Evolutionary conservation across 129 eudicot species (phyloP), one percentile per base, ranked within the genome.

Genomic region (Ambrosia artemisiifolia): DNA sequence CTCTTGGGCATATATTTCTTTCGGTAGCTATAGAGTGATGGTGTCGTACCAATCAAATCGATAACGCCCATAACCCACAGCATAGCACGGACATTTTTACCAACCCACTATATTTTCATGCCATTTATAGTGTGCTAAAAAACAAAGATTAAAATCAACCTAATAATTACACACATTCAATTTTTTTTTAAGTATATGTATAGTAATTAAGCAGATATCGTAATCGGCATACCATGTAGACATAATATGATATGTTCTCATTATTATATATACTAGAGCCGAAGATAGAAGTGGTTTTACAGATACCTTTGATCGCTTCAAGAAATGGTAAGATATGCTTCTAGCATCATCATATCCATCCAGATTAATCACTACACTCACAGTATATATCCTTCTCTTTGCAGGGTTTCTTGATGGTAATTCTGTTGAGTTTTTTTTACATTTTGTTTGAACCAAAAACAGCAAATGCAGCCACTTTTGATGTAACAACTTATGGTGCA

Each of bases 401-500:
- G 38, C 68, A 75, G 74, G 73, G 66, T 55, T 43, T 66, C 47
- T 17, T 63, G 13, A 60, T 71, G 32, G 60, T 51, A 2, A 49
- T 67, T 16, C 8, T 72, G 43, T 59, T 81, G 48, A 9, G 48
- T 14, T 43, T 67, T 53, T 51, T 71, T 30, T 46, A 43, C 40
- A 24, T 68, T 56, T 71, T 61, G 28, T 70, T 75, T 59, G 40
- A 12, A 57, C 24, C 33, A 19, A 33, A 70, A 56, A 57, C 9
- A 11, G 2, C 71, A 13, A 43, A 46, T 47, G 87, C 83, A 11
- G 17, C 14, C 20, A 64, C 68, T 11, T 79, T 55, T 65, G 69
- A 80, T 73, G 81, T 84, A 11, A 73, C 75, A 17, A n/a, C 70
- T 0, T 84, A 72, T 65, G 88, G 85, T 20, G 88, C 85, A 24